Evolutionary conservation across 176 grass and related monocot species (phyloP), one percentile per base, ranked within the genome.

Genomic region (Carex parvula): DNA sequence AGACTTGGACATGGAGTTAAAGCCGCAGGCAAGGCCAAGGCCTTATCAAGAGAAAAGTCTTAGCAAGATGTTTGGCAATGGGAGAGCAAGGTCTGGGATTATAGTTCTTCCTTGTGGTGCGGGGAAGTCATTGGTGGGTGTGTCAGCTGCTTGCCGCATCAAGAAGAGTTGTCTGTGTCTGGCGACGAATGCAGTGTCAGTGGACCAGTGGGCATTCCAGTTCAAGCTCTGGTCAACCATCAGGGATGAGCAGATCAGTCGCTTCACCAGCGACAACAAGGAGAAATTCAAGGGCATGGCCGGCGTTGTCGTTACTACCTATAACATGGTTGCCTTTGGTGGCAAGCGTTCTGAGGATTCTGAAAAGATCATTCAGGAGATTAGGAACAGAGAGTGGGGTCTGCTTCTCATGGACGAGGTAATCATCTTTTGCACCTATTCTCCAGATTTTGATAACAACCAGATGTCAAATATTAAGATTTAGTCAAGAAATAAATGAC

Each of bases 21-120:
- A 90, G 60, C 91, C 95, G 11, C 95, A 98, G 79, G 95, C 92
- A 75, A 88, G 87, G 39, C 92, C 91, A 86, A 95, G 95, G 84
- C 92, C 95, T 66, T 98, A 98, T 86, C 95, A 98, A 89, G 92
- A 98, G 77, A 98, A 95, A 89, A 98, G 95, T 75, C 95, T 98
- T 33, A 98, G 95, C 85, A 98, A 95, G 83, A 98, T 98, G 95
- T 98, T 98, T 93, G 91, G 95, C 73, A 98, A 98, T 64, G 95
- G 92, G 14, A 87, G 93, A 78, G 92, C 96, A 70, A 91, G 96
- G 85, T 98, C 96, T 70, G 92, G 96, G 61, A 98, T 98, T 83
- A 98, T 98, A 67, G 96, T 98, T 37, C 86, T 98, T 42, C 96
- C 96, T 85, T 98, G 96, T 90, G 96, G 96, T 90, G 96, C 93